Evolutionary conservation across 2,329 filamentous ascomycete species (phyloP).

Genomic region (Fusarium sp.): DNA sequence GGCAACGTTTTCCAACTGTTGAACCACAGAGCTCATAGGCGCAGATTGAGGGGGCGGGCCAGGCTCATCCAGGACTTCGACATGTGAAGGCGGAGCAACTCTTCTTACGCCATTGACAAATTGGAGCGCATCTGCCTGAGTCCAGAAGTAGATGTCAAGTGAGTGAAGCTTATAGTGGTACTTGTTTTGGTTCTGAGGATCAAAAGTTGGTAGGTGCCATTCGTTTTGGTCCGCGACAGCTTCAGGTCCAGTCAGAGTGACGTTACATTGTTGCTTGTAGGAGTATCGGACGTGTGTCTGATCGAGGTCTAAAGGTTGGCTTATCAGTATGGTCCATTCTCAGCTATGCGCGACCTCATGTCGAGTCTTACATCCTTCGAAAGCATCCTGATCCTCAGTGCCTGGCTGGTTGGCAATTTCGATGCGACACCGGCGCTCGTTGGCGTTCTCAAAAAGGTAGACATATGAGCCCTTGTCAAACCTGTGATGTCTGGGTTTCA

Average conservation of each 20-base stretch:
- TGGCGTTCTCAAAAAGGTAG: constrained; percentile 80
- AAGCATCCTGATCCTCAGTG: constrained; percentile 80
- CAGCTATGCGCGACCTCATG: neutral
- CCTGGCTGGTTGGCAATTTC: constrained; percentile 81
- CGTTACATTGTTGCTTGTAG: constrained; percentile 76
- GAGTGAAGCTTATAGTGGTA: constrained; percentile 82
- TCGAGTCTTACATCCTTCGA: constrained; percentile 72
- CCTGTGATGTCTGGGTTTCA: constrained; percentile 77
- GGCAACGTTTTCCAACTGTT: constrained; percentile 76
- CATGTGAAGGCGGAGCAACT: constrained; percentile 68
- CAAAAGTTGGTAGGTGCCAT: constrained; percentile 80
- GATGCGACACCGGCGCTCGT: constrained; percentile 72
- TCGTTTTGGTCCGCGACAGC: constrained; percentile 61
- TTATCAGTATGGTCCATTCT: constrained; percentile 16
- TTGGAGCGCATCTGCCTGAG: constrained; percentile 72
- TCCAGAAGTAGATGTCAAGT: constrained; percentile 84
- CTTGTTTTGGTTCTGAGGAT: constrained; percentile 77
- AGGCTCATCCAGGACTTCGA: constrained; percentile 73
- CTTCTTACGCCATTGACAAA: constrained; percentile 75
- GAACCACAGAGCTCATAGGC: constrained; percentile 74
- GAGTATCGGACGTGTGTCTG: constrained; percentile 72
- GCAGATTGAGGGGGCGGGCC: constrained; percentile 56
- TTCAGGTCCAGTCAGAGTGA: constrained; percentile 71
- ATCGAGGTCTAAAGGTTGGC: constrained; percentile 66
- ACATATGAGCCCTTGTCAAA: constrained; percentile 84